These are phyloP conservation scores for Trichoderma sp. DNA, from an alignment of 2,329 filamentous ascomycete species.

Conservation along the genomic window DNA sequence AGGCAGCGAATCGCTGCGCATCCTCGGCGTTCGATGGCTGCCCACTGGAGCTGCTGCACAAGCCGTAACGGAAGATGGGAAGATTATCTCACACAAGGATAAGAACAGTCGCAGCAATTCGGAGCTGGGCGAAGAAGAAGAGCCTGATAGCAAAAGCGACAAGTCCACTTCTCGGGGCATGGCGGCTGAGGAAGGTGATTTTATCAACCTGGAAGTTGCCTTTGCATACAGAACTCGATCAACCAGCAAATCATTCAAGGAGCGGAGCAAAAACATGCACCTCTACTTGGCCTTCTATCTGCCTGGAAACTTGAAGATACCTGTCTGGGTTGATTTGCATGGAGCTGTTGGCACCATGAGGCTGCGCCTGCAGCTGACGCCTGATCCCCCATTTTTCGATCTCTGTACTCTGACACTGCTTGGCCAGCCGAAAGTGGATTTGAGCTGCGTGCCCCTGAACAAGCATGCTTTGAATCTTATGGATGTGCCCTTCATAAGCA, in stretches of 20 bases:
- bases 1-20: constrained; percentile 67
- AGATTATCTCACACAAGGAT: constrained; percentile 41
- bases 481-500: constrained; percentile 70
- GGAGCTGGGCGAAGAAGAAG: constrained; percentile 27
- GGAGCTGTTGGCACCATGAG: constrained; percentile 70
- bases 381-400: constrained; percentile 75
- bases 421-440: constrained; percentile 68
- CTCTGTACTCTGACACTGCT: constrained; percentile 72
- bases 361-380: constrained; percentile 67
- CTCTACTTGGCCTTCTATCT: constrained; percentile 71
- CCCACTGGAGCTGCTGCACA: constrained; percentile 66
- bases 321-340: constrained; percentile 72
- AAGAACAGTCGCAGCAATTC: constrained; percentile 28
- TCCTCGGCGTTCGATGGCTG: constrained; percentile 69
- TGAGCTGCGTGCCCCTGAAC: constrained; percentile 68
- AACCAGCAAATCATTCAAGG: constrained; percentile 59
- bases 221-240: constrained; percentile 69
- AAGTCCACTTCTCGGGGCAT: constrained; percentile 52
- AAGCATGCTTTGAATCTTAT: constrained; percentile 70
- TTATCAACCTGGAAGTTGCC: constrained; percentile 72
- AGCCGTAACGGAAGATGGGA: constrained; percentile 57
- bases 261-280: constrained; percentile 65
- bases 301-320: constrained; percentile 49
- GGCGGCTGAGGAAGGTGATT: constrained; percentile 75
- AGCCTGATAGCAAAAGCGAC: constrained; percentile 36